A percentile compares a stretch with the other conserved stretches of the same genome.
Conservation (phyloP, 192 early-diverging fungal genomes). For the Podila minutissima region DNA sequence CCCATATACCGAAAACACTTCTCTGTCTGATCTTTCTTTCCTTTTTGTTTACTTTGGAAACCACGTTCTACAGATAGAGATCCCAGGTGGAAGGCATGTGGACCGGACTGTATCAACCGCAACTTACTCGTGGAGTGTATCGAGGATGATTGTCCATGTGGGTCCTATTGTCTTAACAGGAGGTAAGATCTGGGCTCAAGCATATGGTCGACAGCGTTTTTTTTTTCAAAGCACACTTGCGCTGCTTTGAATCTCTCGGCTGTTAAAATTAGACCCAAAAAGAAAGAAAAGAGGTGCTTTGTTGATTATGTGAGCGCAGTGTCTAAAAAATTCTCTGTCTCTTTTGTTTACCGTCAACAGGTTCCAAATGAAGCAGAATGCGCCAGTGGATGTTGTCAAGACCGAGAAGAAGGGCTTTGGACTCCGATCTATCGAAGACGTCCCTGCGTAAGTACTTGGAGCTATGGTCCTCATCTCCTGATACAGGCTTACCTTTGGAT, state of each 20-base stretch:
- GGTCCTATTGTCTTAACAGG: constrained; percentile 89
- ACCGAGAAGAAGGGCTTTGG: constrained; percentile 96
- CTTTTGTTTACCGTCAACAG: constrained; percentile 41
- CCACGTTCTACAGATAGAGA: constrained; percentile 45
- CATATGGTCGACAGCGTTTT: not conserved
- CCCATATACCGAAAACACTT: not conserved
- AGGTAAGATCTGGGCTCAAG: constrained; percentile 54
- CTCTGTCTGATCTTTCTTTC: not conserved
- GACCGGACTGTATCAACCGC: constrained; percentile 94
- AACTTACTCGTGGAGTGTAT: constrained; percentile 93
- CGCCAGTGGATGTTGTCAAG: constrained; percentile 85
- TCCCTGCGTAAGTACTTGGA: constrained; percentile 65
- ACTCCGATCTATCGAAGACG: constrained; percentile 73
- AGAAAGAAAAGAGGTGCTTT: too few relatives aligned
- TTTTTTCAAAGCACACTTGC: not conserved
- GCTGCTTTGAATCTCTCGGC: not conserved
- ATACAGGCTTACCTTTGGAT: not conserved
- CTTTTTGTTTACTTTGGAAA: not conserved
- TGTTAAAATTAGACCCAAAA: constrained; percentile 7
- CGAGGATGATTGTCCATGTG: constrained; percentile 87
- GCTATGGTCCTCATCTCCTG: not conserved
- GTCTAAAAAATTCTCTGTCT: not conserved
- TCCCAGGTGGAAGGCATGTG: constrained; percentile 79
- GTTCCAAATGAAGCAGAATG: constrained; percentile 88
- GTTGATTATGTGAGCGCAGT: too few relatives aligned